Evolutionary conservation across 345 rosid species (phyloP), one percentile per base, ranked within the genome.

Genomic region (Erysimum cheiranthoides): DNA sequence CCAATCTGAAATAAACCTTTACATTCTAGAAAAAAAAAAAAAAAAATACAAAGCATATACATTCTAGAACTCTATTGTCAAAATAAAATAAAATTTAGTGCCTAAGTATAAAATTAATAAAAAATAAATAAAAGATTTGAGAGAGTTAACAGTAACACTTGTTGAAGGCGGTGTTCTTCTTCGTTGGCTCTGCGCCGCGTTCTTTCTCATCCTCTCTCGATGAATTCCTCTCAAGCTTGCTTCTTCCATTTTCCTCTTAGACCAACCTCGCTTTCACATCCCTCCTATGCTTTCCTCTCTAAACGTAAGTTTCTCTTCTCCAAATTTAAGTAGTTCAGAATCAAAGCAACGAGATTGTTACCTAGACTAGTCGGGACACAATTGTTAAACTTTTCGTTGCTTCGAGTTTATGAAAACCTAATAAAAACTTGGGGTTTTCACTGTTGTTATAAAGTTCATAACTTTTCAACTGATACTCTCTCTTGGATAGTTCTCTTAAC

Each of bases 181-280:
- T 46, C 78, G 42, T 74, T 61, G 59, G 17, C 58, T 61, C 69
- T 61, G 25, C 75, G 79, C 75, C 80, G 75, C 70, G 50, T 28
- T 70, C 7, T 52, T 59, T 50, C 70, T 70, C 51, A 70, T 4
- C 80, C 59, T 62, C 59, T 62, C 71, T 70, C 60, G 28, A 76
- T 76, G 80, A 76, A 62, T 70, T 27, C 71, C 4, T 70, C 71
- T 18, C 75, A 76, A 76, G 66, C 75, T 46, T 69, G 75, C 52
- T 46, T 76, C 80, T 63, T 68, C 46, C 69, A 68, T 4, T 52
- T 65, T 42, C 56, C 74, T 40, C 74, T 62, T 10, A 64, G 35
- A 63, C 52, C 66, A 12, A 3, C 63, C 66, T 62, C 71, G 3
- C 60, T 63, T 63, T 64, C 71, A 28, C 70, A 53, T 35, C 31